A percentile compares a stretch with the other conserved stretches of the same genome.
Evolutionary conservation across 202 grass and related monocot genomes (phyloP).

Genomic region (Eragrostis tef): DNA sequence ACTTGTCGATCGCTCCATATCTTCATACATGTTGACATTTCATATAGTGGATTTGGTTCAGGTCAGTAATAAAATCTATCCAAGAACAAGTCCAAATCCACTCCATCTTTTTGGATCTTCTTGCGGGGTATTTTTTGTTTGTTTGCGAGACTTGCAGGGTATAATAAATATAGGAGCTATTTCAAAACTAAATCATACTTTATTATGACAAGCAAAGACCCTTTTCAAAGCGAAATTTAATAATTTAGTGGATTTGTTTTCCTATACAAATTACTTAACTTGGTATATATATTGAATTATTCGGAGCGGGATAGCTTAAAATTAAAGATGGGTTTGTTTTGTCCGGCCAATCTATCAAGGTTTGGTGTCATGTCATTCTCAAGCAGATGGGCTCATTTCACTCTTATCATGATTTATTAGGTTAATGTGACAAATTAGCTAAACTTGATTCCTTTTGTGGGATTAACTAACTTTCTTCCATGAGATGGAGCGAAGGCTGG

Average conservation of each 20-base stretch:
- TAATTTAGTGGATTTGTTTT: neutral
- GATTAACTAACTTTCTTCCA: conserved; percentile 27
- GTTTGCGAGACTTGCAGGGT: neutral
- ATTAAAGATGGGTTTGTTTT: conserved; percentile 11
- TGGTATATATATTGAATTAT: neutral
- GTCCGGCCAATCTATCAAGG: conserved; percentile 11
- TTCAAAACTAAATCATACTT: neutral
- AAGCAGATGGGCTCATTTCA: conserved; percentile 33
- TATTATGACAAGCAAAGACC: neutral
- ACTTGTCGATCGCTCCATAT: conserved; percentile 29
- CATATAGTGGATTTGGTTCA: conserved; percentile 38
- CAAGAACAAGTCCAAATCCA: conserved; percentile 20
- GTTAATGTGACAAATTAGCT: conserved; percentile 22
- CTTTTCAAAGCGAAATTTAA: neutral
- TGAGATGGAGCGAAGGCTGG: neutral
- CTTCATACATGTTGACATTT: conserved; percentile 40
- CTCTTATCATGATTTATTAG: neutral
- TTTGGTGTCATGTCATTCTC: conserved; percentile 50
- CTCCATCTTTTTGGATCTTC: conserved; percentile 27
- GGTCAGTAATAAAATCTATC: conserved; percentile 11
- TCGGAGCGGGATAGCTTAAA: conserved; percentile 31
- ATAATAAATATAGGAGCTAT: conserved; percentile 3
- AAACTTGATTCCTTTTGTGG: neutral
- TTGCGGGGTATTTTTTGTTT: neutral
- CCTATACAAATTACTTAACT: neutral